Percentiles rank a stretch among this genome's conserved stretches.
Conservation (phyloP, 2,329 filamentous ascomycete genomes). For the Pseudonectria buxi region DNA sequence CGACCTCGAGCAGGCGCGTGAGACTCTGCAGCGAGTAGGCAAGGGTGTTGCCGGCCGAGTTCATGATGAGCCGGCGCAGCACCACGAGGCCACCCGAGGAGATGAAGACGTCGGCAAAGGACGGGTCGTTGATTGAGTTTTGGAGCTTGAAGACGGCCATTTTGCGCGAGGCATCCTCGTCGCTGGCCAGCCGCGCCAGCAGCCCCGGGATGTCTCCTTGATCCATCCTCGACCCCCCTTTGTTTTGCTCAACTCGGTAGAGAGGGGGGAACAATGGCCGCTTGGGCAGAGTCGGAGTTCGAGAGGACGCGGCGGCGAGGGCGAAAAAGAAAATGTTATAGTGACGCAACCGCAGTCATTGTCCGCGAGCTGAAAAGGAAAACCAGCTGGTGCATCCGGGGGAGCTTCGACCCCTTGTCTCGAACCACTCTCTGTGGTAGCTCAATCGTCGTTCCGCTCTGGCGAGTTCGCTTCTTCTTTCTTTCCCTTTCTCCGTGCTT, state of each 20-base stretch:
- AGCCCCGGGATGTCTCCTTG: conserved; percentile 61
- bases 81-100: conserved; percentile 77
- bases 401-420: too few species aligned
- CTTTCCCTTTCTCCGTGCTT: too few species aligned
- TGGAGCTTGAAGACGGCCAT: conserved; percentile 99
- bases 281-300: conserved; percentile 2
- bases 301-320: neutral
- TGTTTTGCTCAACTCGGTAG: conserved; percentile 21
- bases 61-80: conserved; percentile 75
- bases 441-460: too few species aligned
- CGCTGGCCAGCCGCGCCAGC: conserved; percentile 56
- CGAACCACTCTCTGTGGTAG: too few species aligned
- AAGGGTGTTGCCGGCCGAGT: conserved; percentile 83
- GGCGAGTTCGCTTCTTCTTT: too few species aligned
- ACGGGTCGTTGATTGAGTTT: conserved; percentile 87
- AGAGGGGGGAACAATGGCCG: conserved; percentile 2
- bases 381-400: too few species aligned
- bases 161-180: conserved; percentile 87
- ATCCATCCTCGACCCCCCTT: conserved; percentile 38
- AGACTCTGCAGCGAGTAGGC: conserved; percentile 91
- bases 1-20: conserved; percentile 81
- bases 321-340: too few species aligned
- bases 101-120: conserved; percentile 95
- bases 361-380: too few species aligned
- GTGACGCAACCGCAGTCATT: too few species aligned